These are phyloP conservation scores for Macaranga tanarius DNA, from an alignment of 441 rosid species.

Conservation along the genomic window DNA sequence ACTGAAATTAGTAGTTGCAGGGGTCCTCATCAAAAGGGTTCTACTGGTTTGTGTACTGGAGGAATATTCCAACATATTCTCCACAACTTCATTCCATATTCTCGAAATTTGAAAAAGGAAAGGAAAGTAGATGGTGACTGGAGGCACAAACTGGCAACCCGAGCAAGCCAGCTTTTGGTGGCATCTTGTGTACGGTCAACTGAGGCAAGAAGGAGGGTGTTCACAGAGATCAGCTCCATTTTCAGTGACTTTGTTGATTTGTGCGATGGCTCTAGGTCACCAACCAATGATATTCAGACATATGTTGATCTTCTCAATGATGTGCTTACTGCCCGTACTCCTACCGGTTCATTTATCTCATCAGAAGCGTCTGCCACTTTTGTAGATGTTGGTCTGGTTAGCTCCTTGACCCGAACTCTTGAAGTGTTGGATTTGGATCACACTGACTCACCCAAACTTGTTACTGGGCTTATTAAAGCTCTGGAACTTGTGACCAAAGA, in stretches of 20 bases:
- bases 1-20: conserved; percentile 63
- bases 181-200: conserved; percentile 90
- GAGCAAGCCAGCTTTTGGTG: conserved; percentile 87
- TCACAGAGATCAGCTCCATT: conserved; percentile 68
- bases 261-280: conserved; percentile 52
- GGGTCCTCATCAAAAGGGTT: conserved; percentile 56
- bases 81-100: conserved; percentile 69
- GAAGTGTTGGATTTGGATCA: conserved; percentile 94
- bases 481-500: conserved; percentile 96
- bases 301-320: conserved; percentile 86
- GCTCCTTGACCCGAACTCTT: conserved; percentile 74
- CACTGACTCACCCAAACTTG: conserved; percentile 82
- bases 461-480: conserved; percentile 78
- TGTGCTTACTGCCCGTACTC: conserved; percentile 81
- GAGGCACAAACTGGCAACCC: conserved; percentile 80
- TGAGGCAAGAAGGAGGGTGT: conserved; percentile 88
- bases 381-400: conserved; percentile 87
- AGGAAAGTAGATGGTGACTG: conserved; percentile 86
- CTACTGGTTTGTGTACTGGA: conserved; percentile 41
- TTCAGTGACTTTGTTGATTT: conserved; percentile 71
- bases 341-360: conserved; percentile 80
- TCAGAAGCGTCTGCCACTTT: conserved; percentile 93
- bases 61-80: conserved; percentile 89
- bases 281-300: conserved; percentile 66
- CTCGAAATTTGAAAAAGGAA: conserved; percentile 65